Base-by-base conservation (phyloP, 768 basidiomycete species). In the Glaciozyma antarctica region DNA sequence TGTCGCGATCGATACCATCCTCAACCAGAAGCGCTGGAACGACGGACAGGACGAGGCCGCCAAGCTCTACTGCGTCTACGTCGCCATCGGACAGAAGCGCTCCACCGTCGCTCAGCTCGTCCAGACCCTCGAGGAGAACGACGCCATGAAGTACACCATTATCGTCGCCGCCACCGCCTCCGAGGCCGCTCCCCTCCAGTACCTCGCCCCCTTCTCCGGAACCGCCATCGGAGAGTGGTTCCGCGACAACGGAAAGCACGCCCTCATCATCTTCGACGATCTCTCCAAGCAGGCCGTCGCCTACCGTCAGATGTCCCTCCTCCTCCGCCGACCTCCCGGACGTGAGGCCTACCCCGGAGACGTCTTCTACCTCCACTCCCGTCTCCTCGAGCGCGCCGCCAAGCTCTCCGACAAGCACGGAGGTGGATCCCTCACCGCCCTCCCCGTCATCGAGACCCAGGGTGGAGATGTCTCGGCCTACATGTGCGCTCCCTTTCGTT, bases 201-300 rank as follows among this genome's bases (percentile, higher is more conserved):
- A 97, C 81, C 88, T 99, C 74, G 95, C 95, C 75, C 95, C 95
- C 73, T 99, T 99, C 90, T 94, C 95, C 73, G 95, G 95, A 70
- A 94, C 91, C 80, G 95, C 95, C 75, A 99, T 99, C 92, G 95
- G 95, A 78, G 95, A 99, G 81, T 99, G 94, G 94, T 99, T 99
- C 95, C 77, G 91, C 81, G 95, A 99, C 81, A 99, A 99, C 78
- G 94, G 92, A 82, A 97, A 94, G 82, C 95, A 99, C 80, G 93
- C 94, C 71, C 84, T 98, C 74, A 98, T 99, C 80, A 88, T 99
- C 81, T 99, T 95, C 80, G 95, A 99, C 77, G 95, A 98, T 80
- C 81, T 99, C 79, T 99, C 95, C 75, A 99, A 99, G 82, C 95
- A 99, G 81, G 95, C 95, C 73, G 95, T 99, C 65, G 95, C 95